Evolutionary conservation across 2,329 filamentous ascomycete species (phyloP).

Genomic region (Gnomoniopsis smithogilvyi): DNA sequence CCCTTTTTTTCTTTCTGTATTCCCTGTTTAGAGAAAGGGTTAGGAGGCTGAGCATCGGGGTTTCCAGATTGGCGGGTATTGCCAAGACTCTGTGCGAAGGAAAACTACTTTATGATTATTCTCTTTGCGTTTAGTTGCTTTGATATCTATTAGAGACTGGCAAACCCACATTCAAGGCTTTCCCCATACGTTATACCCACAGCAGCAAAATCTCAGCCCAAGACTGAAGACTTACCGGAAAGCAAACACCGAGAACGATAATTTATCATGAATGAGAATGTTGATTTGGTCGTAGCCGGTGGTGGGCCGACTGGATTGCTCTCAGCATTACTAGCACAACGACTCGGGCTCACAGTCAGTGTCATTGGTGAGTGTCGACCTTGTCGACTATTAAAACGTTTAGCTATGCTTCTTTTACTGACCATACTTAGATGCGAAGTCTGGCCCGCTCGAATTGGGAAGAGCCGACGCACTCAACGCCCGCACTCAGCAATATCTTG

Average conservation of each 20-base stretch:
- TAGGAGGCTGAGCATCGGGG: no score
- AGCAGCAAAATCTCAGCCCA: neutral
- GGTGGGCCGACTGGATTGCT: constrained; percentile 45
- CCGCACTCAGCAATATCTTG: constrained; percentile 45
- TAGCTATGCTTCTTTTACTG: neutral
- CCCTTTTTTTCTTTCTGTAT: no score
- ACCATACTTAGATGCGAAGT: constrained; percentile 33
- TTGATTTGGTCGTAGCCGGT: constrained; percentile 37
- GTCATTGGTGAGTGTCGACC: constrained; percentile 32
- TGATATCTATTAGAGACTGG: neutral
- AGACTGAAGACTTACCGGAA: neutral
- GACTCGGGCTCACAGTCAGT: constrained; percentile 37
- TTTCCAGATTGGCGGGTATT: no score
- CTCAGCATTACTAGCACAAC: constrained; percentile 39
- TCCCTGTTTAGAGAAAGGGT: no score
- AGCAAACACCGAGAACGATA: neutral
- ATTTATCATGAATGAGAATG: constrained; percentile 8
- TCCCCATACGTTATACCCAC: neutral
- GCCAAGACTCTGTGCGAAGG: no score
- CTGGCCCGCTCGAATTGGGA: constrained; percentile 36
- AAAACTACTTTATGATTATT: neutral
- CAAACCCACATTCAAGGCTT: no score
- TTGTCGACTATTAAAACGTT: neutral
- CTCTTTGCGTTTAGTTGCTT: neutral
- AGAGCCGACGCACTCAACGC: constrained; percentile 47